Conservation (phyloP, 148 eudicot species). For the Amaranthus cruentus region DNA sequence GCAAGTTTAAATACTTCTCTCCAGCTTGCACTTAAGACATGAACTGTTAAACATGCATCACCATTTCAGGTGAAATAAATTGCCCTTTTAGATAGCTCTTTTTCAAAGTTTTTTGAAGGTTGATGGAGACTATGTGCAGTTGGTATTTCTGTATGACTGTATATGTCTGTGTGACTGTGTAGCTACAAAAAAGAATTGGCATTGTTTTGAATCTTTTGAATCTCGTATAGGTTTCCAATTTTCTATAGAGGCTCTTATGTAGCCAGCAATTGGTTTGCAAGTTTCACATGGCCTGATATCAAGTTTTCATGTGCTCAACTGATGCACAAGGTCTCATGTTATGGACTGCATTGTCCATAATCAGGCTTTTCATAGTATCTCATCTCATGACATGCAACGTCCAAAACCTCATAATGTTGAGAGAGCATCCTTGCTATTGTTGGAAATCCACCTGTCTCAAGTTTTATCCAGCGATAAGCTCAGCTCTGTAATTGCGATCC, state of each 20-base stretch:
- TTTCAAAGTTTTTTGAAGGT: too few relatives aligned
- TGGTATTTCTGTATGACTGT: too few relatives aligned
- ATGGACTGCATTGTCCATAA: conserved; percentile 57
- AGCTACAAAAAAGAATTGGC: too few relatives aligned
- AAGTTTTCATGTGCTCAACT: conserved; percentile 34
- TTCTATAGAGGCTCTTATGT: neutral
- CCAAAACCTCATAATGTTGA: conserved; percentile 54
- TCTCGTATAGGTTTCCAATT: neutral
- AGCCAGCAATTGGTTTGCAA: too few relatives aligned
- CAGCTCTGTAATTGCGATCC: conserved; percentile 63
- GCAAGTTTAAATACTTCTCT: conserved; percentile 58
- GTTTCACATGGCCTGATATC: neutral
- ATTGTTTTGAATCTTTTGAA: neutral
- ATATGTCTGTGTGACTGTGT: too few relatives aligned
- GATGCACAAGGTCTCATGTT: conserved; percentile 61
- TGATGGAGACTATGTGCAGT: too few relatives aligned
- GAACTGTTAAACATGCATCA: neutral
- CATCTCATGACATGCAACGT: conserved; percentile 82
- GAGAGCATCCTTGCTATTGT: conserved; percentile 82
- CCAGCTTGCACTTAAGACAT: conserved; percentile 72
- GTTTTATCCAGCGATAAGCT: conserved; percentile 83
- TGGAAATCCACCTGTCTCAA: conserved; percentile 70
- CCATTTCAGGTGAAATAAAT: neutral
- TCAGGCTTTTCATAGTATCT: conserved; percentile 58
- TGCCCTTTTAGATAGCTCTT: neutral